Percentiles rank a stretch among this genome's conserved stretches.
phyloP scores from a whole-genome alignment of 495 filamentous ascomycete species.

The Talaromyces adpressus region DNA sequence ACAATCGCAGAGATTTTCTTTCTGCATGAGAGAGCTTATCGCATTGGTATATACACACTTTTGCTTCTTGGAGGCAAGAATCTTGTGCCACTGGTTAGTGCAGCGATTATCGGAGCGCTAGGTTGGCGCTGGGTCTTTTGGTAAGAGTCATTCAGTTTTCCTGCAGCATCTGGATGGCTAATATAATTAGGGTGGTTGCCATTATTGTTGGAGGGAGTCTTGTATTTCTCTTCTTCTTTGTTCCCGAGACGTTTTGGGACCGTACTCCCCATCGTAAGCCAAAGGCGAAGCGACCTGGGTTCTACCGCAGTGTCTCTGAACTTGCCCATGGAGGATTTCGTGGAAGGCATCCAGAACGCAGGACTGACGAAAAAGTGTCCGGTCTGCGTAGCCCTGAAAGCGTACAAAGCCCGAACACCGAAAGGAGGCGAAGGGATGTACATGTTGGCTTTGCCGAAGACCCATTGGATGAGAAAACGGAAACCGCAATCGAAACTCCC shows the following conservation, averaged over 20 bases:
- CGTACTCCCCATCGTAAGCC: constrained; percentile 62
- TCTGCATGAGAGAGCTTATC: constrained; percentile 87
- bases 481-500: not conserved
- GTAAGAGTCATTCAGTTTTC: constrained; percentile 33
- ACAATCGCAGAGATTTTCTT: constrained; percentile 97
- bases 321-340: constrained; percentile 22
- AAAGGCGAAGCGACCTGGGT: constrained; percentile 25
- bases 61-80: constrained; percentile 91
- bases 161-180: constrained; percentile 13
- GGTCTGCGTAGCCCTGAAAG: constrained; percentile 11
- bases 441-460: constrained; percentile 53
- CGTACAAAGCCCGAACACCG: constrained; percentile 9
- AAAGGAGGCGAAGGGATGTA: constrained; percentile 20
- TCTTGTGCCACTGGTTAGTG: constrained; percentile 78
- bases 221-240: constrained; percentile 75
- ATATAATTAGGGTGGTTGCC: constrained; percentile 62
- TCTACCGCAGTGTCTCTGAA: constrained; percentile 34
- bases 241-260: constrained; percentile 97
- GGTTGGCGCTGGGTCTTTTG: constrained; percentile 94
- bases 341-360: constrained; percentile 22
- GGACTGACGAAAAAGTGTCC: not conserved
- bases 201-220: constrained; percentile 74
- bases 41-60: constrained; percentile 92
- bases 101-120: constrained; percentile 69
- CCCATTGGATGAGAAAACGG: constrained; percentile 5